These are phyloP conservation scores for Bipolaris sorokiniana DNA, from an alignment of 2,329 filamentous ascomycete species.

Conservation along the genomic window DNA sequence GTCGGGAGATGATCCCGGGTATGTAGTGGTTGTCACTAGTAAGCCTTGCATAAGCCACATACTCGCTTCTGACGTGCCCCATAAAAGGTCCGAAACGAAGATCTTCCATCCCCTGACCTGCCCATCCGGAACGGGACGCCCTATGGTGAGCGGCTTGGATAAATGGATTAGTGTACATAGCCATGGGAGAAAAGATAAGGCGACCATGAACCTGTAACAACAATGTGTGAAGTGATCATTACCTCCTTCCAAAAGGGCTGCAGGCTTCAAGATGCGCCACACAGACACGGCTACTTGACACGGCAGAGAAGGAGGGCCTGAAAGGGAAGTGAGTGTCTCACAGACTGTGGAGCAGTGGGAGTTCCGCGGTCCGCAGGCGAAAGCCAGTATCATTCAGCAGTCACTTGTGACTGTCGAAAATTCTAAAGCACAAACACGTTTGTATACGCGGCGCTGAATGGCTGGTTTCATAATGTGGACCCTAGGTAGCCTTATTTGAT, in stretches of 20 bases:
- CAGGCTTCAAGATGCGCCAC: not conserved
- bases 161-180: not conserved
- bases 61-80: conserved; percentile 7
- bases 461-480: not conserved
- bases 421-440: not conserved
- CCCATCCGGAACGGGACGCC: not conserved
- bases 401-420: not conserved
- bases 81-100: conserved; percentile 7
- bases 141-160: not conserved
- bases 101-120: conserved; percentile 1
- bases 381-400: not conserved
- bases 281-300: not conserved
- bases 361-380: not conserved
- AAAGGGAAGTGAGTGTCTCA: not conserved
- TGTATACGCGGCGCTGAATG: not conserved
- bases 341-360: not conserved
- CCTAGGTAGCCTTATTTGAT: not conserved
- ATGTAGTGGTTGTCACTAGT: conserved; percentile 5
- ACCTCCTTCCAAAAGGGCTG: not conserved
- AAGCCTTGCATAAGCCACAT: conserved; percentile 10
- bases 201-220: not conserved
- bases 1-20: conserved; percentile 7
- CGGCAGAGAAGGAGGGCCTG: not conserved
- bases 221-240: not conserved
- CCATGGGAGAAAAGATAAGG: not conserved